Percentiles rank a stretch among this genome's conserved stretches.
phyloP scores from a whole-genome alignment of 2,329 filamentous ascomycete genomes.

The Cordyceps militaris region DNA sequence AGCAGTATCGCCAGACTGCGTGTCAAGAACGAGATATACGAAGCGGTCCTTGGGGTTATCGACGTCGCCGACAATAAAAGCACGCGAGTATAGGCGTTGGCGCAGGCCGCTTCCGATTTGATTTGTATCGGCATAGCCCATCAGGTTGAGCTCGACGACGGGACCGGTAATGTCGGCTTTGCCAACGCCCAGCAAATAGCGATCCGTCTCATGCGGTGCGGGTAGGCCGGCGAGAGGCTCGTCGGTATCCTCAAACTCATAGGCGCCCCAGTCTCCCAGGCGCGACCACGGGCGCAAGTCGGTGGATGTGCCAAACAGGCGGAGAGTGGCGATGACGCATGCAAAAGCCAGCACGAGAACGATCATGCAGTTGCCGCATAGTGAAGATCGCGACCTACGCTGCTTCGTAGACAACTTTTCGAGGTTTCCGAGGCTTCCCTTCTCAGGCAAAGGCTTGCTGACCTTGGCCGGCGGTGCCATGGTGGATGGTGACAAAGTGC shows the following conservation, averaged over 20 bases:
- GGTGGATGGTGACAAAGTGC: background rate
- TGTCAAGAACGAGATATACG: constrained; percentile 82
- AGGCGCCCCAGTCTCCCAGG: constrained; percentile 6
- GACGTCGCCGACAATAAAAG: constrained; percentile 74
- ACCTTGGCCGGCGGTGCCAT: background rate
- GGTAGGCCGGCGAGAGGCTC: constrained; percentile 1
- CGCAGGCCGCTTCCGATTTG: constrained; percentile 79
- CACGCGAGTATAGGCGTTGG: constrained; percentile 77
- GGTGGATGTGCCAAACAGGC: constrained; percentile 14
- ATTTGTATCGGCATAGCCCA: constrained; percentile 74
- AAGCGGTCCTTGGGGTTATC: constrained; percentile 62
- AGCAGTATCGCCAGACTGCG: constrained; percentile 78
- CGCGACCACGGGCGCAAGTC: constrained; percentile 11
- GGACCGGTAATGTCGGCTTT: constrained; percentile 57
- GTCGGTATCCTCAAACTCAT: constrained; percentile 8
- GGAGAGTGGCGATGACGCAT: constrained; percentile 12
- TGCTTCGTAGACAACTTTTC: background rate
- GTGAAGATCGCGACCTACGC: constrained; percentile 1
- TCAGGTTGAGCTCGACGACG: constrained; percentile 82
- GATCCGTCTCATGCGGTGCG: constrained; percentile 10
- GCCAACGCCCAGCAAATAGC: constrained; percentile 45
- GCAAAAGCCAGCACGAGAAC: constrained; percentile 5
- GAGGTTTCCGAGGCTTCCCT: background rate
- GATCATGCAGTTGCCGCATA: constrained; percentile 6
- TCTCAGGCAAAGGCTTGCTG: background rate